Evolutionary conservation across 805 yeast species (phyloP), one percentile per base, ranked within the genome.

Genomic region (Kodamaea laetipori): DNA sequence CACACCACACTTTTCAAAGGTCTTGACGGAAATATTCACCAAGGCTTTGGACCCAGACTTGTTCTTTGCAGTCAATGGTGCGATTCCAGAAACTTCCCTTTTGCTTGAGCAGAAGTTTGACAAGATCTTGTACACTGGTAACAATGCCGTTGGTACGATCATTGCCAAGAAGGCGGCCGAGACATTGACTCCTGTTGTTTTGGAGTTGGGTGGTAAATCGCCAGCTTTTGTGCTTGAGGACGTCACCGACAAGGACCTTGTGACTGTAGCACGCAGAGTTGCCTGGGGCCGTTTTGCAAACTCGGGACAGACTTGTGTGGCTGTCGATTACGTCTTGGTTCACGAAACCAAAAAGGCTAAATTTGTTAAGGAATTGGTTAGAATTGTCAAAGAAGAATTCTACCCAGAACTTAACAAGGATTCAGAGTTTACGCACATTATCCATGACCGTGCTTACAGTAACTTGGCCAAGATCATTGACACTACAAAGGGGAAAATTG

Each of bases 201-300:
- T 90, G 48, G 98, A 90, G 65, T 71, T 90, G 35, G 97, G 98
- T 42, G 98, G 98, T 4, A 92, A 92, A 63, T 84, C 92, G 6
- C 98, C 98, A 0, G 86, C 79, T 1, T 76, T 90, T 53, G 68
- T 90, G 8, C 75, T 89, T 40, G 74, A 68, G 37, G 71, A 69
- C 49, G 65, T 74, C 39, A 67, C 67, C 10, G 69, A 71, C 44
- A 58, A 53, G n/a, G 71, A 78, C 44, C 53, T 81, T 27, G 56
- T 64, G 7, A 61, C 67, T 1, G 50, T 73, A 32, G 70, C 89
- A 18, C 75, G 74, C 50, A 77, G 97, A 63, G 66, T 88, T 11
- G 74, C 76, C 1, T 87, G 94, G 86, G 92, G 90, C 12, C 80
- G 84, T 53, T 84, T 83, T 57, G 66, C 78, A 24, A 92, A 89